Percentiles rank a stretch among this genome's conserved stretches.
Evolutionary conservation across 179 eudicot species (phyloP).

Genomic region (Drosera spatulata): DNA sequence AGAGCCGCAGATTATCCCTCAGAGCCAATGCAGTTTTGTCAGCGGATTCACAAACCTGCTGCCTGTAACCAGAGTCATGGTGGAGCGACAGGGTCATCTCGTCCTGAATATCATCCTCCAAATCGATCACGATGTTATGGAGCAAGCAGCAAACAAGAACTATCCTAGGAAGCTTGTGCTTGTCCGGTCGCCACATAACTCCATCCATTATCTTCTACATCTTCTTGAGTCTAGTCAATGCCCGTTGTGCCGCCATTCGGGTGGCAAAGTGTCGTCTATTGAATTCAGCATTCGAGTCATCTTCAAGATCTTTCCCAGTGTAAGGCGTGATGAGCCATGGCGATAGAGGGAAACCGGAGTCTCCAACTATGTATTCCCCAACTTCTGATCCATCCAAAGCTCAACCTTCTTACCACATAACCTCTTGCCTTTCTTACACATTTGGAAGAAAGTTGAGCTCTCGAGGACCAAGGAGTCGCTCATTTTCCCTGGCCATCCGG

Average conservation of each 20-base stretch:
- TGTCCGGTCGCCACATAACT: conserved; percentile 82
- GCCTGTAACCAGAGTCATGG: conserved; percentile 41
- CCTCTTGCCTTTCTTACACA: conserved; percentile 59
- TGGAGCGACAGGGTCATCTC: conserved; percentile 26
- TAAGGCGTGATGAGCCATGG: conserved; percentile 89
- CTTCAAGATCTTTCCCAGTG: conserved; percentile 37
- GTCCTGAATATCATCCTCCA: conserved; percentile 45
- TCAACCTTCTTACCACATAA: conserved; percentile 33
- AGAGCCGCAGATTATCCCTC: conserved; percentile 44
- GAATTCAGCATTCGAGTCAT: conserved; percentile 30
- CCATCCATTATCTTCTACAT: conserved; percentile 72
- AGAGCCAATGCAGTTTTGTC: conserved; percentile 34
- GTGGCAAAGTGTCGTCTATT: conserved; percentile 59
- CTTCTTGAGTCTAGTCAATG: conserved; percentile 61
- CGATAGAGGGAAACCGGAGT: conserved; percentile 14
- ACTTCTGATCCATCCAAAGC: conserved; percentile 39
- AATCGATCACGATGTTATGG: conserved; percentile 44
- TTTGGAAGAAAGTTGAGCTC: conserved; percentile 43
- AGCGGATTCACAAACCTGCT: conserved; percentile 49
- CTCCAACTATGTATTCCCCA: conserved; percentile 46
- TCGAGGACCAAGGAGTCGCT: conserved; percentile 43
- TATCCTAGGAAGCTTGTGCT: conserved; percentile 64
- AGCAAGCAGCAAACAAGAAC: conserved; percentile 25
- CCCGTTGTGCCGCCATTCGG: conserved; percentile 54
- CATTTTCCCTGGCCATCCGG: conserved; percentile 89